A percentile compares a stretch with the other conserved stretches of the same genome.
These are phyloP conservation scores for Zarea fungicola DNA, from an alignment of 2,329 filamentous ascomycete species.

Conservation along the genomic window DNA sequence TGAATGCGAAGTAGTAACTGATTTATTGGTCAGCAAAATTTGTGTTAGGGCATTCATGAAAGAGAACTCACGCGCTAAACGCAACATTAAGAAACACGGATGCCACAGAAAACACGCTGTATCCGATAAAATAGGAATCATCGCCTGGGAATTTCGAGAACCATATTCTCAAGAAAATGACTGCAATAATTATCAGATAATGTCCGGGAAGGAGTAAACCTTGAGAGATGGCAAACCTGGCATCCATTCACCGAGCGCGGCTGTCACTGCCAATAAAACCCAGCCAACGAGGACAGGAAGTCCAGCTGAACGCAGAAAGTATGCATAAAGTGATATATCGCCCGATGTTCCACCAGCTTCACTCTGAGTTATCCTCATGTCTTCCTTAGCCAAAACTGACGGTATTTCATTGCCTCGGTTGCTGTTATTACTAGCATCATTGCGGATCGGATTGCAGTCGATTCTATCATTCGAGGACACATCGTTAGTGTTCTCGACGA, in stretches of 20 bases:
- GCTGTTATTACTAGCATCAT: too few relatives aligned
- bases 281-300: neutral
- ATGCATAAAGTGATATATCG: neutral
- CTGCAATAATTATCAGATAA: neutral
- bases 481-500: neutral
- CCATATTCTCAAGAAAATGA: conserved; percentile 2
- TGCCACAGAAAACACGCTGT: neutral
- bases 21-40: too few relatives aligned
- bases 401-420: neutral
- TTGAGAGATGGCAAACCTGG: neutral
- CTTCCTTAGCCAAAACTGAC: neutral
- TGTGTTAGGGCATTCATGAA: neutral
- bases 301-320: neutral
- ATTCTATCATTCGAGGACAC: too few relatives aligned
- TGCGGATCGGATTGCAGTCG: too few relatives aligned
- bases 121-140: neutral
- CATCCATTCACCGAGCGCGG: neutral
- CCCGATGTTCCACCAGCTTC: neutral
- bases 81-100: neutral
- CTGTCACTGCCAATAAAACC: neutral
- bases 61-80: neutral
- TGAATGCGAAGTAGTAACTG: neutral
- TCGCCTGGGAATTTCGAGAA: neutral
- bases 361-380: neutral
- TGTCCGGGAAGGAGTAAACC: neutral